phyloP scores from a whole-genome alignment of 139 green algal species.

The Asterochloris sp. region DNA sequence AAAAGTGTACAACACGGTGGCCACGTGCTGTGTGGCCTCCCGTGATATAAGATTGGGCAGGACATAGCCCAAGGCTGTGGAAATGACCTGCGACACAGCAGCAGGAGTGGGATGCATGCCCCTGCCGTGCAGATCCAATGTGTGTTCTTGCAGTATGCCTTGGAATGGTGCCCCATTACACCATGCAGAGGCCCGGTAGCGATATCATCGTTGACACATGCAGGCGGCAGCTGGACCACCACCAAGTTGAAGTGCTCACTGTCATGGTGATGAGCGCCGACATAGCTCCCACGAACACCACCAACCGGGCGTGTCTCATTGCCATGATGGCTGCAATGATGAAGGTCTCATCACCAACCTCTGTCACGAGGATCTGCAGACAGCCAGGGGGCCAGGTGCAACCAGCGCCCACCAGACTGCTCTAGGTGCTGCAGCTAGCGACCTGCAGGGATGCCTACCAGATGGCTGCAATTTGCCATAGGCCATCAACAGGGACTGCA shows the following conservation, averaged over 20 bases:
- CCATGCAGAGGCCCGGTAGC: not conserved
- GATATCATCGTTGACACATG: not conserved
- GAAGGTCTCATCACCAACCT: slow-evolving; percentile 52
- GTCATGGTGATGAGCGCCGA: slow-evolving; percentile 39
- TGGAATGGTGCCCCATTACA: not conserved
- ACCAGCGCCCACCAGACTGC: not conserved
- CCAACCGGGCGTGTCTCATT: slow-evolving; percentile 32
- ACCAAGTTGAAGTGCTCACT: slow-evolving; percentile 5
- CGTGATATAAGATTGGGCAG: slow-evolving; percentile 38
- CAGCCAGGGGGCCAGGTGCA: not conserved
- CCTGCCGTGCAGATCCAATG: not conserved
- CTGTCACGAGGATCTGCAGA: slow-evolving; percentile 43
- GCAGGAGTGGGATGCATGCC: not conserved
- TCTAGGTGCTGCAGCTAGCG: not conserved
- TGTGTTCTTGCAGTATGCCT: slow-evolving; percentile 5
- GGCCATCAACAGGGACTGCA: too few relatives aligned
- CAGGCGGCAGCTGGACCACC: not conserved
- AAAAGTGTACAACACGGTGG: slow-evolving; percentile 50
- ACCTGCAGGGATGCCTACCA: too few relatives aligned
- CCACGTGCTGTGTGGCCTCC: slow-evolving; percentile 39
- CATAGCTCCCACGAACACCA: slow-evolving; percentile 41
- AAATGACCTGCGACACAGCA: slow-evolving; percentile 33
- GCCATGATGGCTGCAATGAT: slow-evolving; percentile 54
- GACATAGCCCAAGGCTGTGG: slow-evolving; percentile 39
- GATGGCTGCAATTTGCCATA: too few relatives aligned